Evolutionary conservation across 441 rosid genomes (phyloP).

Genomic region (Theobroma grandiflorum): DNA sequence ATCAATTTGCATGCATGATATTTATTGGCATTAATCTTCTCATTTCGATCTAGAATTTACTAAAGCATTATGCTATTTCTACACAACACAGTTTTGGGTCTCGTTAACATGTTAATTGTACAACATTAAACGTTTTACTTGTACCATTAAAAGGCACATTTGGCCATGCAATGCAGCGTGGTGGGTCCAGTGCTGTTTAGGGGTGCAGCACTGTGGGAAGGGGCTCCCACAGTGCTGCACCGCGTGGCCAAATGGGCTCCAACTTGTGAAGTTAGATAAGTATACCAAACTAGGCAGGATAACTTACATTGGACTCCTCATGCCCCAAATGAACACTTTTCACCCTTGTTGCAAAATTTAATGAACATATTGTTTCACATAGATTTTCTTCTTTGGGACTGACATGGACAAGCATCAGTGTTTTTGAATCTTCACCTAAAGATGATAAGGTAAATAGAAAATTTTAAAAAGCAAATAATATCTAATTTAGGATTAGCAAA

Average conservation of each 20-base stretch:
- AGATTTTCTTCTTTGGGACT: slow-evolving; percentile 86
- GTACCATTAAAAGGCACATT: neutral
- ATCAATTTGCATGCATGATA: neutral
- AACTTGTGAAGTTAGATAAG: neutral
- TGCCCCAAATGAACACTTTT: slow-evolving; percentile 68
- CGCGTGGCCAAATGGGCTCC: too few species aligned
- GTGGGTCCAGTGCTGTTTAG: too few species aligned
- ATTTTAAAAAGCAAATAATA: neutral
- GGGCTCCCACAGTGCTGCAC: too few species aligned
- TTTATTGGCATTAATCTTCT: neutral
- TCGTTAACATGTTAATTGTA: neutral
- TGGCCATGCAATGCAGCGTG: too few species aligned
- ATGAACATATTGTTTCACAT: slow-evolving; percentile 82
- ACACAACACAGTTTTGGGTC: neutral
- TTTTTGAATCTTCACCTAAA: slow-evolving; percentile 83
- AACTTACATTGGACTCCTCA: slow-evolving; percentile 59
- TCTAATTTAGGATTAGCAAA: too few species aligned
- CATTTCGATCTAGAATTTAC: neutral
- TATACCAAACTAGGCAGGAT: slow-evolving; percentile 1
- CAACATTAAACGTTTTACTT: neutral
- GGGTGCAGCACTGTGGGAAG: too few species aligned
- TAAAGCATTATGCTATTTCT: neutral
- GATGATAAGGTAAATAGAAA: slow-evolving; percentile 14
- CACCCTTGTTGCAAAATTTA: slow-evolving; percentile 78
- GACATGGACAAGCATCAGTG: slow-evolving; percentile 85